A percentile compares a stretch with the other conserved stretches of the same genome.
These are phyloP conservation scores for Suillus tomentosus DNA, from an alignment of 768 basidiomycete genomes.

Conservation along the genomic window DNA sequence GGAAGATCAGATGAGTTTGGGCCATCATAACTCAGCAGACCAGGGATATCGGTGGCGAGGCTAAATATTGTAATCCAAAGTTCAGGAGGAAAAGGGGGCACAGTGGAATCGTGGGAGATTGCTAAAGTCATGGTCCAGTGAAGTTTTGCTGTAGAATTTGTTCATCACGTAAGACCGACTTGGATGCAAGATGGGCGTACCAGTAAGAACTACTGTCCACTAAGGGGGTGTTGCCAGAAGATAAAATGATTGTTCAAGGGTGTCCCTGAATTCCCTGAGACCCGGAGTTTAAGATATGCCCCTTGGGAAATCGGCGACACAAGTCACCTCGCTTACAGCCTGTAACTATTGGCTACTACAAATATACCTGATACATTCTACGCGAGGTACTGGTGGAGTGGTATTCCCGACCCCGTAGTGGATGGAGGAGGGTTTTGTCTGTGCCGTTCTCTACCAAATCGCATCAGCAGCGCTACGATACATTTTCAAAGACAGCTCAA, in stretches of 20 bases:
- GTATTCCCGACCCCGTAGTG: neutral
- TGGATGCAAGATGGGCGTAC: neutral
- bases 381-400: neutral
- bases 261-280: conserved; percentile 16
- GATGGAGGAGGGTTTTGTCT: too few relatives aligned
- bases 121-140: conserved; percentile 16
- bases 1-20: conserved; percentile 23
- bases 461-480: too few relatives aligned
- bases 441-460: too few relatives aligned
- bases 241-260: conserved; percentile 14
- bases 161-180: neutral
- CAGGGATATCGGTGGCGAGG: conserved; percentile 20
- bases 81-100: conserved; percentile 27
- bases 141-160: neutral
- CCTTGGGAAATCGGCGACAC: conserved; percentile 5
- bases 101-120: conserved; percentile 1
- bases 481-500: too few relatives aligned
- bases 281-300: conserved; percentile 8
- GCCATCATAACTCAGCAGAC: conserved; percentile 16
- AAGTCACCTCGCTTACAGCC: neutral
- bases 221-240: neutral
- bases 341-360: neutral
- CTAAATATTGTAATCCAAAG: conserved; percentile 31
- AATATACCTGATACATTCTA: too few relatives aligned
- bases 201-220: neutral